Conservation (phyloP, 2,329 filamentous ascomycete species). For the Neoarthrinium moseri region DNA sequence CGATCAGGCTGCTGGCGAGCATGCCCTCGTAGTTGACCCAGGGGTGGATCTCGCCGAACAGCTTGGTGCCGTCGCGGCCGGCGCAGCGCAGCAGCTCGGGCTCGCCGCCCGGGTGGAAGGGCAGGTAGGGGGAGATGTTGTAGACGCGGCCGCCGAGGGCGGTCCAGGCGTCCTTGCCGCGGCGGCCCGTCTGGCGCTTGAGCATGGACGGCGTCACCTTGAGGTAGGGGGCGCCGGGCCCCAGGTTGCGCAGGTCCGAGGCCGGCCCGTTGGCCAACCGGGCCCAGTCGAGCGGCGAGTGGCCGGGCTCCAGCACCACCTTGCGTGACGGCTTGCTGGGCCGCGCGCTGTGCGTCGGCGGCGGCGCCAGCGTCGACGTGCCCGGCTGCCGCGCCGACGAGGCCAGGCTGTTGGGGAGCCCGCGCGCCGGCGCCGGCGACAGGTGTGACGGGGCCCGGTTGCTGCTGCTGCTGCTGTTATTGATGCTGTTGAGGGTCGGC, state of each 20-base stretch:
- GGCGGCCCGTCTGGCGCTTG: constrained; percentile 74
- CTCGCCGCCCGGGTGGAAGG: constrained; percentile 87
- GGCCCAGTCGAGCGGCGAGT: constrained; percentile 96
- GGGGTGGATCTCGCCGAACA: constrained; percentile 67
- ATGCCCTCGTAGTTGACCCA: constrained; percentile 75
- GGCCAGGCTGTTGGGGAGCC: constrained; percentile 38
- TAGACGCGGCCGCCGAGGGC: constrained; percentile 88
- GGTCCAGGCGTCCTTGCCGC: constrained; percentile 87
- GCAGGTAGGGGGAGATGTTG: constrained; percentile 85
- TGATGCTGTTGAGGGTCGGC: constrained; percentile 20
- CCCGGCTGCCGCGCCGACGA: constrained; percentile 26
- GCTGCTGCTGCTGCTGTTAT: constrained; percentile 11
- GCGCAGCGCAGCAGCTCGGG: constrained; percentile 68
- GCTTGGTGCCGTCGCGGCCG: constrained; percentile 58
- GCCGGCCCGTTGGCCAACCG: constrained; percentile 63
- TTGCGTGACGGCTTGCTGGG: constrained; percentile 62
- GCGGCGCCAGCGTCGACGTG: constrained; percentile 48
- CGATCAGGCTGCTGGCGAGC: constrained; percentile 62
- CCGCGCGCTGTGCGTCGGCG: constrained; percentile 51
- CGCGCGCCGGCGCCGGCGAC: constrained; percentile 25
- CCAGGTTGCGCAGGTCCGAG: constrained; percentile 65
- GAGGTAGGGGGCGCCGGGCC: constrained; percentile 52
- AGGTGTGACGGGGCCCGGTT: constrained; percentile 10
- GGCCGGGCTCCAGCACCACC: constrained; percentile 82
- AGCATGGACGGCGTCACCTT: constrained; percentile 83